phyloP scores from a whole-genome alignment of 164 flowering plant genomes.

The Kingdonia uniflora region DNA sequence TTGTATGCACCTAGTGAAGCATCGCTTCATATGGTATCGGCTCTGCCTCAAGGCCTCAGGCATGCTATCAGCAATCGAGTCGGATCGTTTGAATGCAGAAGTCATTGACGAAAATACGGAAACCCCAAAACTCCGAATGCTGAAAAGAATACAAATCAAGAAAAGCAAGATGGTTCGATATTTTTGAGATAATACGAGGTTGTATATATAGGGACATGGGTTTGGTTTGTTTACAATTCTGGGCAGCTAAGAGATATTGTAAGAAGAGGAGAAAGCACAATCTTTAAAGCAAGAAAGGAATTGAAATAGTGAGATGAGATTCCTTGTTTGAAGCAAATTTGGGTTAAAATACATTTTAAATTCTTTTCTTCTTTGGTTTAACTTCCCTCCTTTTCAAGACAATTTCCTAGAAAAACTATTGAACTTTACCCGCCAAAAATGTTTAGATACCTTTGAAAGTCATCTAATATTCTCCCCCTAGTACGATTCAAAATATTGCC shows the following conservation, averaged over 20 bases:
- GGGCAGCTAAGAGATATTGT: slow-evolving; percentile 2
- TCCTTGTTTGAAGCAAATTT: slow-evolving; percentile 5
- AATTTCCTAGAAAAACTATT: not conserved
- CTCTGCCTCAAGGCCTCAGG: slow-evolving; percentile 70
- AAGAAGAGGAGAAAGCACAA: slow-evolving; percentile 25
- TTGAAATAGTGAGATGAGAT: slow-evolving; percentile 3
- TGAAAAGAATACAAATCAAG: not conserved
- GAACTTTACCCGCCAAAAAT: slow-evolving; percentile 12
- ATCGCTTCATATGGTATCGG: slow-evolving; percentile 67
- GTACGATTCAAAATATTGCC: too few relatives aligned
- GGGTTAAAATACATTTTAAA: slow-evolving; percentile 3
- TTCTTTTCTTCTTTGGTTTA: slow-evolving; percentile 16
- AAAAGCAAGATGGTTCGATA: not conserved
- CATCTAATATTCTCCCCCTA: too few relatives aligned
- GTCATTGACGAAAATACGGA: slow-evolving; percentile 25
- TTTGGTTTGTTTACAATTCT: not conserved
- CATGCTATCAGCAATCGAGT: slow-evolving; percentile 65
- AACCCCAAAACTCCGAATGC: not conserved
- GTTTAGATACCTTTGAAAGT: not conserved
- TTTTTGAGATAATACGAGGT: not conserved
- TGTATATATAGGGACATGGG: slow-evolving; percentile 11
- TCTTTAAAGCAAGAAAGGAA: slow-evolving; percentile 30
- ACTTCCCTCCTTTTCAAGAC: slow-evolving; percentile 1
- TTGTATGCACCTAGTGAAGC: slow-evolving; percentile 46
- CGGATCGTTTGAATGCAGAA: slow-evolving; percentile 39